Evolutionary conservation across 2,329 filamentous ascomycete genomes (phyloP), one percentile per base, ranked within the genome.

Genomic region (Thelonectria olida): DNA sequence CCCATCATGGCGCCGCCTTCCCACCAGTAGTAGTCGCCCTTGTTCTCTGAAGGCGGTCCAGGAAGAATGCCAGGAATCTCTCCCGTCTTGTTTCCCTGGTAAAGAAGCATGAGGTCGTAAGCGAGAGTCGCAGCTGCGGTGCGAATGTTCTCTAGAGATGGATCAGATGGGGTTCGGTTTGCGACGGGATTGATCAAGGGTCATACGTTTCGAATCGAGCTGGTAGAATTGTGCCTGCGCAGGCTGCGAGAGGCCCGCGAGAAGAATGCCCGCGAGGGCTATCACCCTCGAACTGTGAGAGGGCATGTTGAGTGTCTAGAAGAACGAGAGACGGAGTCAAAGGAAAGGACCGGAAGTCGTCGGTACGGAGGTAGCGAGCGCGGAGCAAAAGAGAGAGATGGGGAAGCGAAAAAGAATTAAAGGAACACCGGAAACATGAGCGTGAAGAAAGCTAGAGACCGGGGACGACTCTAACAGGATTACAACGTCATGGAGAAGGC

Each of bases 1-100:
- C 88, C 87, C 82, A 90, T 90, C 78, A 92, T 81, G 13, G 88
- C 86, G 53, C 88, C 86, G 5, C 87, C 87, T 73, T 92, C 87
- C 90, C 90, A 92, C 90, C 90, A 92, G 80, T 91, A 92, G 74
- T 90, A 90, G 63, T 84, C 81, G 65, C 85, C 85, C 52, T 71
- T 73, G 15, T 73, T 64, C 28, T 72, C 71, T 2, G 74, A 72
- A 66, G 85, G 85, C 54, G 85, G 85, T 0, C 85, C 85, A 1
- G 85, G 85, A 10, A 88, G 74, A 67, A 86, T 87, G 31, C 85
- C 85, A 7, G 85, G 85, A 15, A 82, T 83, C 70, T 80, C 76
- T 54, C 85, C 84, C 1, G 82, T 76, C 59, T 79, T 68, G 66
- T 85, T 83, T 58, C 83, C 84, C 36, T 80, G 75, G 73, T 86